Conservation (phyloP, 352 stramenopile genomes). For the Globisporangium cystogenes region DNA sequence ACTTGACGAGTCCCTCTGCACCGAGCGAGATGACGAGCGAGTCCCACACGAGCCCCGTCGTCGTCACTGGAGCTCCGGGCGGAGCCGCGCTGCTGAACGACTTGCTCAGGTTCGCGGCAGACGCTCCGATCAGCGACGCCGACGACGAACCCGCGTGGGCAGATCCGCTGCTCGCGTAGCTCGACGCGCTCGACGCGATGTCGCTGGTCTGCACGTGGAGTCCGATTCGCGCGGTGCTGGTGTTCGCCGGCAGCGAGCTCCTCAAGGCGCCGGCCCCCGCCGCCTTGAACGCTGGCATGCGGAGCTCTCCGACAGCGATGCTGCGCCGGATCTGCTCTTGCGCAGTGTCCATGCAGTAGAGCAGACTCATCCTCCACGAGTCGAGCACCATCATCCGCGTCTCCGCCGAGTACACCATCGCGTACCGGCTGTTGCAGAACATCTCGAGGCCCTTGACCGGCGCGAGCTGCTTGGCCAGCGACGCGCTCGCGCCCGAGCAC, state of each 20-base stretch:
- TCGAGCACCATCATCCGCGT: constrained; percentile 76
- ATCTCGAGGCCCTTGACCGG: constrained; percentile 67
- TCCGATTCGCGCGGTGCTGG: not conserved
- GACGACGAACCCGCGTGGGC: not conserved
- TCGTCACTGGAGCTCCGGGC: not conserved
- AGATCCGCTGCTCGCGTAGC: not conserved
- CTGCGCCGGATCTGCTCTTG: constrained; percentile 78
- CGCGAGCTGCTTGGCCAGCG: constrained; percentile 48
- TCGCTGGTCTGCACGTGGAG: not conserved
- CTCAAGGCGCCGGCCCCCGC: constrained; percentile 2
- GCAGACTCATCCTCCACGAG: constrained; percentile 62
- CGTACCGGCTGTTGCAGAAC: constrained; percentile 65
- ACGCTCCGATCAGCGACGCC: not conserved
- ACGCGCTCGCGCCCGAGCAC: constrained; percentile 45
- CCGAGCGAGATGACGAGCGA: constrained; percentile 71
- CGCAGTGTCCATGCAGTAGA: constrained; percentile 71
- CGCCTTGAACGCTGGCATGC: constrained; percentile 18
- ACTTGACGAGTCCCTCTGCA: constrained; percentile 71
- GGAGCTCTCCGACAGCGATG: constrained; percentile 54
- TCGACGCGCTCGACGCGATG: not conserved
- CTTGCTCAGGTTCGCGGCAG: not conserved
- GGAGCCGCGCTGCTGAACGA: constrained; percentile 5
- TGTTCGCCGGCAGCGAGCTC: constrained; percentile 1
- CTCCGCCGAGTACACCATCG: constrained; percentile 63
- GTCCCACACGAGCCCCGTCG: constrained; percentile 37